These are phyloP conservation scores for Phialophora verrucosa DNA, from an alignment of 2,329 filamentous ascomycete species.

Conservation along the genomic window DNA sequence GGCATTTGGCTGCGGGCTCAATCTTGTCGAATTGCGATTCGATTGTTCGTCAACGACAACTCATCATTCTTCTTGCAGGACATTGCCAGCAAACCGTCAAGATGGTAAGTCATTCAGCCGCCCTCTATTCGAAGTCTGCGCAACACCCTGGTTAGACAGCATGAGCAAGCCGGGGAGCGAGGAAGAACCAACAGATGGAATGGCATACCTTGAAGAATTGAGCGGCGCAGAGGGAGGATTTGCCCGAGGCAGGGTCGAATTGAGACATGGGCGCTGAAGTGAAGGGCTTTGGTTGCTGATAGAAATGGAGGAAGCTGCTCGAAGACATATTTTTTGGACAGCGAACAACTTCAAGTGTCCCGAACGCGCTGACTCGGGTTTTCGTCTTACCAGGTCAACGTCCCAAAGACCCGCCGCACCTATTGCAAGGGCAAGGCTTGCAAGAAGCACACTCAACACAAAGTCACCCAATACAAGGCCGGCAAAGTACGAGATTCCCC, in stretches of 20 bases:
- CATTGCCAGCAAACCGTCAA: slow-evolving; percentile 34
- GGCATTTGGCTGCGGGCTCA: slow-evolving; percentile 34
- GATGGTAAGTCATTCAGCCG: slow-evolving; percentile 39
- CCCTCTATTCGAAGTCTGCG: neutral
- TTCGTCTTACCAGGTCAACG: slow-evolving; percentile 74
- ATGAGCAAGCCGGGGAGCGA: neutral
- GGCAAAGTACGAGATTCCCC: slow-evolving; percentile 70
- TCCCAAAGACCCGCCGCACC: slow-evolving; percentile 96
- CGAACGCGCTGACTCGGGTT: slow-evolving; percentile 25
- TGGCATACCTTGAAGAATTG: neutral
- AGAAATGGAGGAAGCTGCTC: neutral
- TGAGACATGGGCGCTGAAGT: neutral
- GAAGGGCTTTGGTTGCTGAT: neutral
- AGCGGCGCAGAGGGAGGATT: neutral
- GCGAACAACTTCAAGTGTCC: neutral
- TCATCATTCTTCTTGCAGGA: slow-evolving; percentile 20
- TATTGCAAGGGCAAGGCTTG: slow-evolving; percentile 97
- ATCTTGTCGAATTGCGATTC: slow-evolving; percentile 10
- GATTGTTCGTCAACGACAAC: slow-evolving; percentile 21
- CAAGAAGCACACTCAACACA: slow-evolving; percentile 90
- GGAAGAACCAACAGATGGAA: neutral
- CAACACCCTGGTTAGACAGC: neutral
- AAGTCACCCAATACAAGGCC: slow-evolving; percentile 96
- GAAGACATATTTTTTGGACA: neutral
- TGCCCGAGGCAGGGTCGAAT: neutral